Base-by-base conservation (phyloP, 352 stramenopile species). In the Globisporangium sylvaticum region DNA sequence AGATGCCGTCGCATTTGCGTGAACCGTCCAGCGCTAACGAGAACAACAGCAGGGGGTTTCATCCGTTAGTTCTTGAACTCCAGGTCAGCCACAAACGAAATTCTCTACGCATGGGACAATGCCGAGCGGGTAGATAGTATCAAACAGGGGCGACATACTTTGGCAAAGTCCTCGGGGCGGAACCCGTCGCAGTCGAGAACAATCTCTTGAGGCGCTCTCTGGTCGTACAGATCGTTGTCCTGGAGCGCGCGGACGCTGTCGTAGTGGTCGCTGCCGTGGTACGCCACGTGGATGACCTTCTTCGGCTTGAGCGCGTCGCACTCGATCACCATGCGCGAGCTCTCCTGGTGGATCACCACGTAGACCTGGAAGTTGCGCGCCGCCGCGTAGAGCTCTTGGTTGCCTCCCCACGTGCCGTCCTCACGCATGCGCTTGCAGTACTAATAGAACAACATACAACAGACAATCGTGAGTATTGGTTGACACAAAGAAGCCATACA, bases 211-310 rank as follows among this genome's bases (percentile, higher is more conserved):
- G 87, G 87, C 29, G 42, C 42, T 50, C 80, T 39, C 4, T 39
- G 53, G 6, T 75, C 73, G 31, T 76, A 72, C 24, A 77, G 37
- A 31, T 77, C 69, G 14, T 57, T 48, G 34, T 92, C 81, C 15
- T 70, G 73, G 7, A 90, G 61, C 22, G 75, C 66, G 14, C 82
- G 83, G 24, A 95, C 77, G 58, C 87, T 95, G 71, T 95, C 87
- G 66, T 92, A 94, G 73, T 95, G 87, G 62, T 95, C 85, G 58
- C 78, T 88, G 29, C 80, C 84, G 46, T 90, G 83, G 58, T 90
- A 92, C 15, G 80, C 80, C 32, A 89, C 72, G 68, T 91, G 80
- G 31, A 89, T 62, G 24, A 92, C 65, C 15, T 70, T 68, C 42
- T 58, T 78, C 18, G 86, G 81, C 25, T 79, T 78, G 18, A 82